Conservation (phyloP, 805 yeast genomes). For the Torulaspora gathmanii region DNA sequence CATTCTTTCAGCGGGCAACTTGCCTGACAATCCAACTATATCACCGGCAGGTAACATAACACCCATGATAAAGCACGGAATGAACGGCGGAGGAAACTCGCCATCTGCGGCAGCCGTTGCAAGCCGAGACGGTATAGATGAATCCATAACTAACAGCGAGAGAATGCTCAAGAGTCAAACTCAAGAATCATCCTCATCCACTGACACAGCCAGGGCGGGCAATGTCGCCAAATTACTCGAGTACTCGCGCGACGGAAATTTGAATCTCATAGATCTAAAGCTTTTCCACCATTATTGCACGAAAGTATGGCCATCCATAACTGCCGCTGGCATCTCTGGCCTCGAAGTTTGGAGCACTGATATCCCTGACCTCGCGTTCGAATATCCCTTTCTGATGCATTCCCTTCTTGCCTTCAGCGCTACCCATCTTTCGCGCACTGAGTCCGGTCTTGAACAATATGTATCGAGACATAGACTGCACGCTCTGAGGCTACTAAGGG, state of each 20-base stretch:
- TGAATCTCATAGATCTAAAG: slow-evolving; percentile 72
- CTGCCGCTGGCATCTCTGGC: slow-evolving; percentile 86
- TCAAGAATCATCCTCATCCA: slow-evolving; percentile 18
- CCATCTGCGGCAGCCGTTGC: slow-evolving; percentile 20
- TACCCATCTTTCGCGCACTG: slow-evolving; percentile 77
- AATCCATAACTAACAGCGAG: slow-evolving; percentile 11
- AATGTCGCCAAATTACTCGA: slow-evolving; percentile 24
- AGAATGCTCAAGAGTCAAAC: slow-evolving; percentile 16
- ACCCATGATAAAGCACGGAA: slow-evolving; percentile 19
- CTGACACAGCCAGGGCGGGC: slow-evolving; percentile 13
- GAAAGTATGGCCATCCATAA: slow-evolving; percentile 78
- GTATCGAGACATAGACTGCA: slow-evolving; percentile 85
- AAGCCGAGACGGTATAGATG: slow-evolving; percentile 12
- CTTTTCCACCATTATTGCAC: slow-evolving; percentile 85
- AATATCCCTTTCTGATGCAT: slow-evolving; percentile 88
- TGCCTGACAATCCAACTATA: slow-evolving; percentile 26
- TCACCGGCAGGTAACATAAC: slow-evolving; percentile 27
- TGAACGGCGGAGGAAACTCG: slow-evolving; percentile 10
- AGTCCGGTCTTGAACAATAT: slow-evolving; percentile 69
- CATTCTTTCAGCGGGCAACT: slow-evolving; percentile 22
- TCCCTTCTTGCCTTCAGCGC: slow-evolving; percentile 87
- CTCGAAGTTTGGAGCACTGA: slow-evolving; percentile 77
- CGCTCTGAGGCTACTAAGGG: slow-evolving; percentile 73
- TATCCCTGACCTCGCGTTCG: slow-evolving; percentile 83
- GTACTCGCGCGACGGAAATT: slow-evolving; percentile 32